A percentile compares a stretch with the other conserved stretches of the same genome.
Evolutionary conservation across 2,329 filamentous ascomycete genomes (phyloP).

Genomic region (Helotiales sp.): DNA sequence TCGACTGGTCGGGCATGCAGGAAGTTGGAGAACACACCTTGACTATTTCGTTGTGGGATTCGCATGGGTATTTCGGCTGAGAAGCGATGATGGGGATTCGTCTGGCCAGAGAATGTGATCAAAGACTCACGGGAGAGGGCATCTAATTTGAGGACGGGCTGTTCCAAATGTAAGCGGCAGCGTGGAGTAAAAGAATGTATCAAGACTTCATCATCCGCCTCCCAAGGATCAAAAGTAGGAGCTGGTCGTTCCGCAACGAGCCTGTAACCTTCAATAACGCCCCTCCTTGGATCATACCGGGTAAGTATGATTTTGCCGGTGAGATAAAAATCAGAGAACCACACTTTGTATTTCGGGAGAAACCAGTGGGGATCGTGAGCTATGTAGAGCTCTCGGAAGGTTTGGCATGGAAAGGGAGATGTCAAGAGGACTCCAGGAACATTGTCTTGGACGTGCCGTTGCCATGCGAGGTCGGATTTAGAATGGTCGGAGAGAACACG

Average conservation of each 20-base stretch:
- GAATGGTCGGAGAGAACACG: conserved; percentile 63
- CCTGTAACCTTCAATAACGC: conserved; percentile 80
- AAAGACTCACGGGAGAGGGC: conserved; percentile 26
- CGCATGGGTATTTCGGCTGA: conserved; percentile 57
- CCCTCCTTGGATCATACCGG: conserved; percentile 75
- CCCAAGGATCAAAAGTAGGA: conserved; percentile 66
- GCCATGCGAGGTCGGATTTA: conserved; percentile 73
- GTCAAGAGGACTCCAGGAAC: conserved; percentile 61
- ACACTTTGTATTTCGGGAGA: conserved; percentile 77
- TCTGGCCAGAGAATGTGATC: conserved; percentile 20
- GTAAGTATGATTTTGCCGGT: conserved; percentile 76
- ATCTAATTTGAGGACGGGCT: conserved; percentile 67
- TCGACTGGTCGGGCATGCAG: conserved; percentile 63
- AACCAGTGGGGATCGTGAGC: conserved; percentile 86
- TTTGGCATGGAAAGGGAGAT: conserved; percentile 61
- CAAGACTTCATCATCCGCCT: conserved; percentile 65
- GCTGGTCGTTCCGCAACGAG: conserved; percentile 68
- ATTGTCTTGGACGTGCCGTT: conserved; percentile 68
- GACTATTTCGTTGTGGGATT: conserved; percentile 51
- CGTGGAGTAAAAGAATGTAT: conserved; percentile 75
- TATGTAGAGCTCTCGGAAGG: conserved; percentile 73
- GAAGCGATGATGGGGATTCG: conserved; percentile 47
- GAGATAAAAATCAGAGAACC: conserved; percentile 79
- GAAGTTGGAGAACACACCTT: conserved; percentile 67
- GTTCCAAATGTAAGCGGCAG: conserved; percentile 74